Evolutionary conservation across 306 rosid genomes (phyloP).

Genomic region (Prunus dulcis): DNA sequence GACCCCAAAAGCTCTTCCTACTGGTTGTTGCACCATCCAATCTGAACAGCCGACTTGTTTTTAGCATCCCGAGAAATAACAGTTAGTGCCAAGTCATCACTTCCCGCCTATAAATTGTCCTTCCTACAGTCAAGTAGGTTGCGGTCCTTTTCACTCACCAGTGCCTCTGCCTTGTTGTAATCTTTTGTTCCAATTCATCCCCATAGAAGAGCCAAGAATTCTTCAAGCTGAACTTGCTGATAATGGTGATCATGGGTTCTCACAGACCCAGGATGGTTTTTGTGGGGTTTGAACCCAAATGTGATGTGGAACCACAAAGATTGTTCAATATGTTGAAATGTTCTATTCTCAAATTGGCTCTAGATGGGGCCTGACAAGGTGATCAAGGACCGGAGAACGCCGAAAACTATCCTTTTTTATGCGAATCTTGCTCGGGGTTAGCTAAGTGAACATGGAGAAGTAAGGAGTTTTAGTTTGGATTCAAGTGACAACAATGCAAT

Average conservation of each 20-base stretch:
- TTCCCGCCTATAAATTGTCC: constrained; percentile 2
- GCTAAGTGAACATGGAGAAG: neutral
- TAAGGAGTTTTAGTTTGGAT: neutral
- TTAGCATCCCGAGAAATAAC: constrained; percentile 14
- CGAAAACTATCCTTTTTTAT: neutral
- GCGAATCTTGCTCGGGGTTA: neutral
- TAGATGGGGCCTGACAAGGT: constrained; percentile 22
- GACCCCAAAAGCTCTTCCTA: neutral
- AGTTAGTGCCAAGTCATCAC: neutral
- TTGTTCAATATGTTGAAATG: constrained; percentile 9
- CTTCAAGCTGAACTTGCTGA: neutral
- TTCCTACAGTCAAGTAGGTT: neutral
- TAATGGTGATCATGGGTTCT: neutral
- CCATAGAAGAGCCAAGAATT: constrained; percentile 10
- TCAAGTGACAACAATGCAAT: neutral
- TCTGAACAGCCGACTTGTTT: neutral
- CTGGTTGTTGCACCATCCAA: neutral
- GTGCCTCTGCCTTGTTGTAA: neutral
- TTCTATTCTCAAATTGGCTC: constrained; percentile 20
- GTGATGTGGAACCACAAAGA: neutral
- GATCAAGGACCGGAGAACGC: constrained; percentile 15
- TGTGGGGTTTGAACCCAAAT: constrained; percentile 11
- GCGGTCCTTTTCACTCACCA: neutral
- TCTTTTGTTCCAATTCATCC: neutral
- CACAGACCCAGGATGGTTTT: neutral